Conservation (phyloP, 169 alveolate genomes). For the Hepatocystis sp. region DNA sequence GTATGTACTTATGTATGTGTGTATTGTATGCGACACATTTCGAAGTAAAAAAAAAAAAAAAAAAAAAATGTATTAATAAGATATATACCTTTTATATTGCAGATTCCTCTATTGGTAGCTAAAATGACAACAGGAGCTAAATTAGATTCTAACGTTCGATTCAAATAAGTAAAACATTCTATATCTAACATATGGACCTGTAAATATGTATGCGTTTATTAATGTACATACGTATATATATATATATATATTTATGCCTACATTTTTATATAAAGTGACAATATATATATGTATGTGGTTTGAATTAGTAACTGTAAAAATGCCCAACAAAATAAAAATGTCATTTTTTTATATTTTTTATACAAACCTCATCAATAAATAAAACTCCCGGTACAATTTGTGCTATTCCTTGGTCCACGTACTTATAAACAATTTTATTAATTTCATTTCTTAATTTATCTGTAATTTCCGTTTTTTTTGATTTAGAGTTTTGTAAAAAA, state of each 20-base stretch:
- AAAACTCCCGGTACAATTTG: conserved; percentile 99
- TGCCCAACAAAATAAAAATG: too few species aligned
- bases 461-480: conserved; percentile 99
- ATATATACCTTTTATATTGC: conserved; percentile 82
- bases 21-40: not conserved
- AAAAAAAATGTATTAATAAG: too few species aligned
- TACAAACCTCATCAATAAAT: conserved; percentile 97
- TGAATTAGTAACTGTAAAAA: too few species aligned
- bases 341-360: not conserved
- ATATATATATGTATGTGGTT: too few species aligned
- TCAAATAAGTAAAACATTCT: conserved; percentile 97
- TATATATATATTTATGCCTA: too few species aligned
- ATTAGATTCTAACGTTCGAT: conserved; percentile 97
- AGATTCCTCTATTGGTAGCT: conserved; percentile 98
- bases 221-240: too few species aligned
- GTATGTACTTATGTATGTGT: not conserved
- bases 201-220: too few species aligned
- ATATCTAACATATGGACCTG: conserved; percentile 96
- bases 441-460: conserved; percentile 98
- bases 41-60: not conserved
- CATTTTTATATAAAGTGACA: too few species aligned
- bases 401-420: conserved; percentile 97
- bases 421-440: conserved; percentile 97
- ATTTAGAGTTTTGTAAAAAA: conserved; percentile 92
- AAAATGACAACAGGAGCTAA: conserved; percentile 97